A percentile compares a stretch with the other conserved stretches of the same genome.
Evolutionary conservation across 139 green algal species (phyloP).

Genomic region (Haematococcus lacustris): DNA sequence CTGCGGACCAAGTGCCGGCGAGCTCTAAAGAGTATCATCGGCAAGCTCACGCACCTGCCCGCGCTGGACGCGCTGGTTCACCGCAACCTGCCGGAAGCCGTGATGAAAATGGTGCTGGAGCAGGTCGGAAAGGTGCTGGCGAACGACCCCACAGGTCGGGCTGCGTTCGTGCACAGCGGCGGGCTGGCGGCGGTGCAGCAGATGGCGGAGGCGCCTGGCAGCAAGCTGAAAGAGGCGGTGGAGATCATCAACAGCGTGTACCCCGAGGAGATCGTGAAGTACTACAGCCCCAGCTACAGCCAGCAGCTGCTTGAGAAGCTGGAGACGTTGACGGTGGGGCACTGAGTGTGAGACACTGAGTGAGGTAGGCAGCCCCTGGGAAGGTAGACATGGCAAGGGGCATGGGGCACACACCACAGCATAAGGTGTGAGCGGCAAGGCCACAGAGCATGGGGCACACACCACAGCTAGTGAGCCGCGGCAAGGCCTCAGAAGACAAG

Average conservation of each 20-base stretch:
- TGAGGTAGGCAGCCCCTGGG: too few species aligned
- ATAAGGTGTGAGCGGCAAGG: too few species aligned
- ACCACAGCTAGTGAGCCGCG: too few species aligned
- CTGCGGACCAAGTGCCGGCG: conserved; percentile 77
- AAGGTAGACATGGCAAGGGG: too few species aligned
- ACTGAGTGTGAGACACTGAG: too few species aligned
- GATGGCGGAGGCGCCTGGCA: conserved; percentile 61
- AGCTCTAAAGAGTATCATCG: conserved; percentile 68
- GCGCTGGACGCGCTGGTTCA: conserved; percentile 76
- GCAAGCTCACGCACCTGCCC: conserved; percentile 72
- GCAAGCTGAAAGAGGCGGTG: conserved; percentile 67
- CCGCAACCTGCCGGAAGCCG: conserved; percentile 50
- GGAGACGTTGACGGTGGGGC: too few species aligned
- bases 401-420: too few species aligned
- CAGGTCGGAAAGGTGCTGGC: conserved; percentile 77
- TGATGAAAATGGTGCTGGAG: conserved; percentile 78
- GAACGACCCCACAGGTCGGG: conserved; percentile 61
- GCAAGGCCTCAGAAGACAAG: too few species aligned
- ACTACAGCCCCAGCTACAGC: neutral
- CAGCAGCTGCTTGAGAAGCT: neutral
- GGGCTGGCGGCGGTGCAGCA: conserved; percentile 77
- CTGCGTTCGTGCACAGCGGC: conserved; percentile 74
- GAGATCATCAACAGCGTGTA: conserved; percentile 82
- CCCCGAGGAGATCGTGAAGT: conserved; percentile 35
- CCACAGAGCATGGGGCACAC: too few species aligned